Evolutionary conservation across 176 grass and related monocot species (phyloP), one percentile per base, ranked within the genome.

Genomic region (Carex cristatella): DNA sequence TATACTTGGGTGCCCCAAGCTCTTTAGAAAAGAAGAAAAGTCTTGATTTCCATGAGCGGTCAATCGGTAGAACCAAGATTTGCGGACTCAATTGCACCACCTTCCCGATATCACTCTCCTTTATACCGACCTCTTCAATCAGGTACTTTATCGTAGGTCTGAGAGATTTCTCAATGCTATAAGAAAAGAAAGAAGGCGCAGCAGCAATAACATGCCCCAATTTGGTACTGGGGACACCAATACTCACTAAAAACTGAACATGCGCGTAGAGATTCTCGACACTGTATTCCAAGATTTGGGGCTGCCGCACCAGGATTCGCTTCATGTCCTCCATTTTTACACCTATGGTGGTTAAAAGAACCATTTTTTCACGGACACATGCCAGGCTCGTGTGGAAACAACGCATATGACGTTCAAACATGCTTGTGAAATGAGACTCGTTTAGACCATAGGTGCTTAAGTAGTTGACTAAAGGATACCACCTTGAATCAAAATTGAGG

Each of bases 81-180:
- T 98, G 96, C 27, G 95, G 96, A 80, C 96, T 95, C 87, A 95
- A 84, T 85, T 94, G 91, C 87, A 98, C 96, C 54, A 98, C 91
- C 90, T 98, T 98, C 33, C 93, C 81, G n/a, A 98, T 59, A 89
- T 95, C 85, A 49, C 80, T 85, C 88, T 93, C 91, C 83, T 94
- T 82, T 86, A 98, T 89, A 78, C 96, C 91, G 33, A 98, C 90
- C 74, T 98, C 93, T 81, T 98, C 93, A 81, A 94, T 88, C 85
- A 98, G 67, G 85, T 98, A 98, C 80, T 56, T 90, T 38, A 98
- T 58, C 48, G 93, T 98, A 81, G 93, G 88, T 75, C 90, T 98
- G 83, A 98, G 85, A 72, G 96, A 95, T 66, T 94, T 88, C 69
- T 98, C 93, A 27, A 98, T 88, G 64, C 85, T 92, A 88, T 98